Evolutionary conservation across 768 basidiomycete species (phyloP), one percentile per base, ranked within the genome.

Genomic region (Hemileccinum rubropunctum): DNA sequence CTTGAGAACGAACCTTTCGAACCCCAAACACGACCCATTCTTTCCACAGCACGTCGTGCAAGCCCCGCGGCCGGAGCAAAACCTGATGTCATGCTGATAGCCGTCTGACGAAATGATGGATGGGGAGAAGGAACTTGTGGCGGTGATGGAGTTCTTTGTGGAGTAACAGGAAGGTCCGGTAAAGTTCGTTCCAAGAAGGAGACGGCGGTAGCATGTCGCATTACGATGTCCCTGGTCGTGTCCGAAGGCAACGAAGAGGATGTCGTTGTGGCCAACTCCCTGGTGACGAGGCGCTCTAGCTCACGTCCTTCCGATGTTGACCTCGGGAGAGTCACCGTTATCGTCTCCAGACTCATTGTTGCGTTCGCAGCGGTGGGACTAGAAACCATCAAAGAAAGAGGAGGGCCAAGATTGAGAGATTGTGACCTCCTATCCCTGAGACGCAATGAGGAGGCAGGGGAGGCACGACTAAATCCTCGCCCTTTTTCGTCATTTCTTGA

Each of bases 41-140:
- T 85, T 70, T 89, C 88, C 3, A 87, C 86, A 3, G 89, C 87
- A 49, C 84, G 78, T 60, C 83, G 84, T 10, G 87, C 88, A 9
- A 88, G 74, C 9, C 86, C 87, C 15, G 86, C 85, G 18, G 83
- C 84, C 23, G 86, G 85, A 3, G 82, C 82, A 42, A 88, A 75
- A 36, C 82, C 77, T 34, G 75, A 76, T 3, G 84, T 80, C 72
- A 90, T 82, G 58, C 86, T 88, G 54, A 89, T 76, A 15, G 88
- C 79, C n/a, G 84, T 82, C 59, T 82, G 84, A 18, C 84, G 71
- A 53, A 78, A 69, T 23, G 72, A 69, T 11, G 71, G 66, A 37
- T 67, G 62, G 21, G 62, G 50, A 45, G 48, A 56, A 33, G 52
- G 32, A 17, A 23, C 12, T 18, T 49, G 55, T 32, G 57, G 52